These are phyloP conservation scores for Chaetomidium leptoderma DNA, from an alignment of 495 filamentous ascomycete species.

Conservation along the genomic window DNA sequence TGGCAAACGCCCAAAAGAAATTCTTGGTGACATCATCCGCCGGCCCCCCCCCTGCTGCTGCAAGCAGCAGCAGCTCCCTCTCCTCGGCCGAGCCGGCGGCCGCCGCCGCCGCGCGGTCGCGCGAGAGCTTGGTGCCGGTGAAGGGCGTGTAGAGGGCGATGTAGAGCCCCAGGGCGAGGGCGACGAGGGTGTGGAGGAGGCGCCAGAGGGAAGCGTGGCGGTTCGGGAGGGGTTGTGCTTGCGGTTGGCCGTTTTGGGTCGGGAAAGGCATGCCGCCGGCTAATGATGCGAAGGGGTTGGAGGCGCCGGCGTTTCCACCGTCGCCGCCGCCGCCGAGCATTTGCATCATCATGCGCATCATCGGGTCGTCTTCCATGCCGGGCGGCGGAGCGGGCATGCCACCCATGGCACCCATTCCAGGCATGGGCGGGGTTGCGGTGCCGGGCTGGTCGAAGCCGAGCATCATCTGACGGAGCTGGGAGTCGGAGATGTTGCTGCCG, in stretches of 20 bases:
- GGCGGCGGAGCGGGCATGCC: too few relatives aligned
- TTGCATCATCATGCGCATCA: conserved; percentile 36
- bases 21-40: conserved; percentile 22
- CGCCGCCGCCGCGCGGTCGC: conserved; percentile 26
- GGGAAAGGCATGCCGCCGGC: conserved; percentile 8
- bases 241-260: conserved; percentile 11
- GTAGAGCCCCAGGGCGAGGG: conserved; percentile 66
- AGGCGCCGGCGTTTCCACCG: conserved; percentile 24
- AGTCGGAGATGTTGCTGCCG: conserved; percentile 29
- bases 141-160: conserved; percentile 61
- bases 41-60: conserved; percentile 21
- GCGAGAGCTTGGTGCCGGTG: conserved; percentile 50
- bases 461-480: conserved; percentile 47
- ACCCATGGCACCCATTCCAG: too few relatives aligned
- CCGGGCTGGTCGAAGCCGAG: conserved; percentile 33
- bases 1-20: conserved; percentile 73
- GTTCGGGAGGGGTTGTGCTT: conserved; percentile 33
- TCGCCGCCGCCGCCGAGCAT: conserved; percentile 25
- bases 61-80: background rate
- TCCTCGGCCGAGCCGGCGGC: conserved; percentile 3
- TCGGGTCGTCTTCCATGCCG: conserved; percentile 29
- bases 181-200: conserved; percentile 68
- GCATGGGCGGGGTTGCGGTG: conserved; percentile 22
- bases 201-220: conserved; percentile 62
- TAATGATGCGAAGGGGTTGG: conserved; percentile 38